A percentile compares a stretch with the other conserved stretches of the same genome.
Evolutionary conservation across 1,139 yeast species (phyloP).

Genomic region (Schizosaccharomyces versatilis): DNA sequence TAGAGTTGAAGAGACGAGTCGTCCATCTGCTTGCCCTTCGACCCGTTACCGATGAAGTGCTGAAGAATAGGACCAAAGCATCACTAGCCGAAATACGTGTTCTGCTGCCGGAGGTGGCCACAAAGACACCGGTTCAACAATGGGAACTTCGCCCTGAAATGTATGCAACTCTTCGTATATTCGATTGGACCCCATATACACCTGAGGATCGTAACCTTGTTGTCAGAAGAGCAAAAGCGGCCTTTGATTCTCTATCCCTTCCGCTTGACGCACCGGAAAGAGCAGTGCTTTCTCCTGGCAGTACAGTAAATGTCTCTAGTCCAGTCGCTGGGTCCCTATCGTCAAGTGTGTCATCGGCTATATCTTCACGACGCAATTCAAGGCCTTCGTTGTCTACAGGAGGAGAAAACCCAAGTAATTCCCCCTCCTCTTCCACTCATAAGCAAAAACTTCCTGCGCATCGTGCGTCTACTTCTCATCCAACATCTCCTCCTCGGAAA

Average conservation of each 20-base stretch:
- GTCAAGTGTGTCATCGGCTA: too few species aligned
- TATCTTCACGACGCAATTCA: too few species aligned
- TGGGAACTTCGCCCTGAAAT: slow-evolving; percentile 15
- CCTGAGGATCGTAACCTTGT: slow-evolving; percentile 17
- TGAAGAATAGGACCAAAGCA: slow-evolving; percentile 2
- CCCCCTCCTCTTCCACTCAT: too few species aligned
- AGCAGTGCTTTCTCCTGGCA: too few species aligned
- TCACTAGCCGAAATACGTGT: neutral
- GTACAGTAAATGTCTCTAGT: too few species aligned
- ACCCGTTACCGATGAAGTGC: slow-evolving; percentile 2
- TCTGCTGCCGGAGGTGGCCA: slow-evolving; percentile 5
- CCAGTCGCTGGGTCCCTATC: too few species aligned
- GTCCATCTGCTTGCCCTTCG: slow-evolving; percentile 6
- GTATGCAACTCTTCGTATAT: slow-evolving; percentile 18
- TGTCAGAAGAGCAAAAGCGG: slow-evolving; percentile 16
- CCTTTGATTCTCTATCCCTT: slow-evolving; percentile 17
- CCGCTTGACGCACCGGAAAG: slow-evolving; percentile 8
- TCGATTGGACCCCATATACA: slow-evolving; percentile 20
- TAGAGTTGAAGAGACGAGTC: neutral
- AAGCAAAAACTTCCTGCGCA: too few species aligned
- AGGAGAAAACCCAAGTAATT: too few species aligned
- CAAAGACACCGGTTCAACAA: neutral
- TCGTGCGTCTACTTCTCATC: too few species aligned
- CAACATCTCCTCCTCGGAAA: too few species aligned
- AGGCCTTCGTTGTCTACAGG: too few species aligned